Evolutionary conservation across 495 filamentous ascomycete genomes (phyloP), one percentile per base, ranked within the genome.

Genomic region (Podospora appendiculata): DNA sequence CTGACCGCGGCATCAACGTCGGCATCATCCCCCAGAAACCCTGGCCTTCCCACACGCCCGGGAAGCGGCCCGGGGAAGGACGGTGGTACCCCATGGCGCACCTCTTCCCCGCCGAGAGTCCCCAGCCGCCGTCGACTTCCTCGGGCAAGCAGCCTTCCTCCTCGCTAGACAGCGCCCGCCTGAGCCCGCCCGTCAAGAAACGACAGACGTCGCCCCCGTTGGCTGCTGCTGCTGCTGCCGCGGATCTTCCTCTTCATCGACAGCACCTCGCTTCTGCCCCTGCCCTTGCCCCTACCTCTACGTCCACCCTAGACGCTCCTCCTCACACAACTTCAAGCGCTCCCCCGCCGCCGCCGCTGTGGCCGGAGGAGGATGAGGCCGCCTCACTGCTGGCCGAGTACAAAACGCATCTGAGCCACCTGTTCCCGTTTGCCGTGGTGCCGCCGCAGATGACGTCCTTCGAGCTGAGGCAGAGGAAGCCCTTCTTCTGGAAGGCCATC

Each of bases 401-500:
- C 36, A 41, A 44, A 3, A 25, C 41, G 7, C 36, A 56, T 17
- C 44, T 57, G 34, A 19, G 36, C 14, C 58, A 52, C 14, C 53
- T 66, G 35, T 60, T 58, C 36, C 65, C 65, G 13, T 68, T 68
- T 19, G 61, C 53, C 32, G 45, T 59, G 4, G 49, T 64, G 12
- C 60, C 63, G 25, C 45, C 44, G 40, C 47, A 56, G 38, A 14
- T 66, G 50, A 51, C 35, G 16, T 52, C 65, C 18, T 51, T 44
- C 7, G 45, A 64, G 49, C 48, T 68, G 41, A 54, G 47, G 32
- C 49, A 47, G 32, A 34, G 58, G 56, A 41, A 56, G 32, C 63
- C 63, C 13, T 62, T 64, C 40, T 41, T 68, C 16, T 68, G 65
- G 65, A 66, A 65, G 45, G 63, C 53, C 39, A 39, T 64, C 50